Base-by-base conservation (phyloP, 345 rosid species). In the Eucalyptus camaldulensis region DNA sequence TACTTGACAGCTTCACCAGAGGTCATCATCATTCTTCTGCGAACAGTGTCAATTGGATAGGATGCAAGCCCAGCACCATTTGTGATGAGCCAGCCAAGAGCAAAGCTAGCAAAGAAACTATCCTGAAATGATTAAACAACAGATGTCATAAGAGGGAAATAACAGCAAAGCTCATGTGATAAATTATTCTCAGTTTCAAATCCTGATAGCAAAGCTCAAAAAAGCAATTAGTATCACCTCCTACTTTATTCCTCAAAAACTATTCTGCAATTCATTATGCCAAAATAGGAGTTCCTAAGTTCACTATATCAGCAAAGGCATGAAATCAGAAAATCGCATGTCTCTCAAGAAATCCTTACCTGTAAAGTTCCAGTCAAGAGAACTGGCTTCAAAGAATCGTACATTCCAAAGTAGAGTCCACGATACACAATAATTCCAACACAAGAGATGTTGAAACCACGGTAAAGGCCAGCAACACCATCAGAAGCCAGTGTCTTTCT, bases 11-110 rank as follows among this genome's bases (percentile, higher is more conserved):
- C 99, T 91, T 96, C 98, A 72, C 99, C 99, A 4, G 98, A 96
- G 8, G 99, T 96, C 99, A 96, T 96, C 99, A 96, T 96, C 99
- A 96, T 96, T 92, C 99, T 96, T 95, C 99, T 96, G 24, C 99
- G 98, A 69, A 96, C 98, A 2, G 99, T 96, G 91, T 96, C 99
- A 31, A 96, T 93, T 10, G 99, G 99, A 91, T 96, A 96, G 22
- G 99, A 95, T 4, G 98, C 97, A 89, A 96, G 95, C 37, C 99
- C 98, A 83, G 98, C 99, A 89, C 98, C 99, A 14, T 94, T 95
- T 49, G 99, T 96, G 90, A 96, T 96, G 89, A 95, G 94, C 99
- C 99, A 96, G 50, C 99, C 99, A 24, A 96, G 93, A 19, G 95
- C 94, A 88, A 96, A 96, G 92, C 99, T 96, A 88, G 99, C 99